Evolutionary conservation across 352 stramenopile genomes (phyloP).

Genomic region (Phytophthora ramorum): DNA sequence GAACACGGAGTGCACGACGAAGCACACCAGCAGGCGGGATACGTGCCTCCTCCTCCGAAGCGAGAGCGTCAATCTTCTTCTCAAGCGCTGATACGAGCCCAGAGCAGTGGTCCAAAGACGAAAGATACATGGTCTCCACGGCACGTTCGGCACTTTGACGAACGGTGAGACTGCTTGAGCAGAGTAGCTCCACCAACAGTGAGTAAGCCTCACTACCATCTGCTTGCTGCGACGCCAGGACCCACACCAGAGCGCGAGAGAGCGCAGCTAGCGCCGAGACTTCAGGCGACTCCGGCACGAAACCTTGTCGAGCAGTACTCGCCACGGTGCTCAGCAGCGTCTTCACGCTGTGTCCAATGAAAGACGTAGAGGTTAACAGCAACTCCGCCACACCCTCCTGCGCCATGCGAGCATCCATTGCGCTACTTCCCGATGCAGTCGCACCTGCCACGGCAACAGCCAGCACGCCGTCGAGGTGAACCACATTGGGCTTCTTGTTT

Average conservation of each 20-base stretch:
- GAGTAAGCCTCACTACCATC: conserved; percentile 58
- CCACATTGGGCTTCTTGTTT: conserved; percentile 81
- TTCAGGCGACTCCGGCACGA: conserved; percentile 53
- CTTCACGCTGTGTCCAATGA: conserved; percentile 55
- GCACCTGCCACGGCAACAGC: conserved; percentile 66
- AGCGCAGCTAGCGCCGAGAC: conserved; percentile 64
- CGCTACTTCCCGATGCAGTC: conserved; percentile 63
- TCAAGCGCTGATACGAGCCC: conserved; percentile 64
- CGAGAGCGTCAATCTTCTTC: conserved; percentile 56
- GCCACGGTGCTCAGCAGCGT: conserved; percentile 43
- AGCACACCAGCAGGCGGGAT: conserved; percentile 65
- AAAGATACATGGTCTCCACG: conserved; percentile 56
- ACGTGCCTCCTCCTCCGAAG: conserved; percentile 46
- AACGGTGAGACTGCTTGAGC: conserved; percentile 53
- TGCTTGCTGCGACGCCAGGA: conserved; percentile 68
- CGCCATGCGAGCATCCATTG: conserved; percentile 63
- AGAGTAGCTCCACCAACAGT: conserved; percentile 67
- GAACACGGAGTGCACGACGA: conserved; percentile 62
- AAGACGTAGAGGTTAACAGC: conserved; percentile 55
- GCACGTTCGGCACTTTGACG: conserved; percentile 57
- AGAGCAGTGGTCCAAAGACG: conserved; percentile 64
- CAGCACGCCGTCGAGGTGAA: conserved; percentile 80
- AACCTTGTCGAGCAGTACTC: conserved; percentile 20
- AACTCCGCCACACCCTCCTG: conserved; percentile 56
- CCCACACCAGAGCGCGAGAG: conserved; percentile 65